phyloP scores from a whole-genome alignment of 192 early-diverging fungal genomes.

The Phlyctochytrium bullatum region DNA sequence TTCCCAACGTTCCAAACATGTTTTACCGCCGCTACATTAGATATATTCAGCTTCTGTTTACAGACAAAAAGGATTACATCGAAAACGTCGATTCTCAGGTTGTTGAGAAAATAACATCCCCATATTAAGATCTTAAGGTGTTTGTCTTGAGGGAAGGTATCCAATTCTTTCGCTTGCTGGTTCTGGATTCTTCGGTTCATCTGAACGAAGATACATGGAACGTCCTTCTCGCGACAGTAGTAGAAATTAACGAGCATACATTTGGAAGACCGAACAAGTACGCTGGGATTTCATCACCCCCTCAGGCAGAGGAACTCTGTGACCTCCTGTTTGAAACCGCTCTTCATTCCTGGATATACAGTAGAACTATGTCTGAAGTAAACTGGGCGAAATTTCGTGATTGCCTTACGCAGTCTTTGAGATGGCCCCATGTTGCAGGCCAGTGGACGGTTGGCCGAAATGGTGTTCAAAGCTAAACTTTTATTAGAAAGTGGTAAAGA shows the following conservation, averaged over 20 bases:
- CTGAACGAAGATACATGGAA: constrained; percentile 46
- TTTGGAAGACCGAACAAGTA: constrained; percentile 41
- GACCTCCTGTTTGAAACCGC: constrained; percentile 70
- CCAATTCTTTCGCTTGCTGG: constrained; percentile 61
- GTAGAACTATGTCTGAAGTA: constrained; percentile 40
- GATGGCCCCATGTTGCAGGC: constrained; percentile 56
- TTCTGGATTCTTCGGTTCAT: constrained; percentile 25
- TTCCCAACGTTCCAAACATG: too few relatives aligned
- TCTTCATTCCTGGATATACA: constrained; percentile 64
- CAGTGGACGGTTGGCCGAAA: constrained; percentile 67
- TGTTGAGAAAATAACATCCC: constrained; percentile 17
- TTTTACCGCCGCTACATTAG: constrained; percentile 68
- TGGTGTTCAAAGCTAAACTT: constrained; percentile 4
- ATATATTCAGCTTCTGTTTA: constrained; percentile 62
- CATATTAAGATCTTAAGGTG: constrained; percentile 22
- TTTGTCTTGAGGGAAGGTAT: constrained; percentile 68
- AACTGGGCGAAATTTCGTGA: constrained; percentile 60
- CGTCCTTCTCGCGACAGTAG: constrained; percentile 48
- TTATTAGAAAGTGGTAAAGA: constrained; percentile 57
- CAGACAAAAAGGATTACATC: constrained; percentile 49
- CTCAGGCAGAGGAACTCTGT: constrained; percentile 57
- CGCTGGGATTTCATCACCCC: constrained; percentile 29
- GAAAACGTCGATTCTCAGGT: constrained; percentile 43
- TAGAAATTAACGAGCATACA: constrained; percentile 63
- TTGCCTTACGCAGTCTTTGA: constrained; percentile 41